Evolutionary conservation across 768 basidiomycete species (phyloP).

Genomic region (Tricholoma hemisulphureum): DNA sequence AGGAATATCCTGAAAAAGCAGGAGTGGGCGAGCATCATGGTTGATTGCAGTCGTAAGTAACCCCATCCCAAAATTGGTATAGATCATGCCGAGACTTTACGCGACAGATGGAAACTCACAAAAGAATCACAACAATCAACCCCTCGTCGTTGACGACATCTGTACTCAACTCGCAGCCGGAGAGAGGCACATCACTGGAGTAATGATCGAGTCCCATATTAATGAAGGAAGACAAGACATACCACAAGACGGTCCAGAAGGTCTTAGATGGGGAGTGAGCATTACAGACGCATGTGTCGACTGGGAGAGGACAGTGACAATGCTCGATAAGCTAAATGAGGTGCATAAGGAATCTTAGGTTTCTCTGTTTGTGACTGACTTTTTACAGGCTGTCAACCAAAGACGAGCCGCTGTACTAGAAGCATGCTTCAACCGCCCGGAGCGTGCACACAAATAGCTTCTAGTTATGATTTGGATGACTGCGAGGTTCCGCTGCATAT

Average conservation of each 20-base stretch:
- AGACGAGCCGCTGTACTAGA: conserved; percentile 43
- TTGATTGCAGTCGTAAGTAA: conserved; percentile 77
- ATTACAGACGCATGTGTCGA: conserved; percentile 93
- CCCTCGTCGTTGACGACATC: conserved; percentile 71
- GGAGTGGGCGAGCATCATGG: conserved; percentile 73
- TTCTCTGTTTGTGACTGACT: conserved; percentile 1
- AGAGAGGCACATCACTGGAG: conserved; percentile 76
- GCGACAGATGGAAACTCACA: conserved; percentile 86
- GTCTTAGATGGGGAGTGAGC: conserved; percentile 75
- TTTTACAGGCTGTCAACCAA: conserved; percentile 42
- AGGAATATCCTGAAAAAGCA: conserved; percentile 64
- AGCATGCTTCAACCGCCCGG: conserved; percentile 35
- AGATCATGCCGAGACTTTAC: not conserved
- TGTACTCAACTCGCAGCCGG: conserved; percentile 74
- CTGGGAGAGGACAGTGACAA: conserved; percentile 74
- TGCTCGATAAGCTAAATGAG: conserved; percentile 72
- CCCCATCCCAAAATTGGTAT: conserved; percentile 1
- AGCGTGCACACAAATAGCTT: conserved; percentile 19
- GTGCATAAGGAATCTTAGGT: conserved; percentile 20
- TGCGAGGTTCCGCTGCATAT: not conserved
- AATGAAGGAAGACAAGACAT: conserved; percentile 90
- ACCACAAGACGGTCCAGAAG: conserved; percentile 64
- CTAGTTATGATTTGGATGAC: conserved; percentile 4
- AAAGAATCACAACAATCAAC: conserved; percentile 93
- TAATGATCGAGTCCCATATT: conserved; percentile 97